Percentiles rank a stretch among this genome's conserved stretches.
These are phyloP conservation scores for Patellifolia procumbens DNA, from an alignment of 179 eudicot genomes.

Conservation along the genomic window DNA sequence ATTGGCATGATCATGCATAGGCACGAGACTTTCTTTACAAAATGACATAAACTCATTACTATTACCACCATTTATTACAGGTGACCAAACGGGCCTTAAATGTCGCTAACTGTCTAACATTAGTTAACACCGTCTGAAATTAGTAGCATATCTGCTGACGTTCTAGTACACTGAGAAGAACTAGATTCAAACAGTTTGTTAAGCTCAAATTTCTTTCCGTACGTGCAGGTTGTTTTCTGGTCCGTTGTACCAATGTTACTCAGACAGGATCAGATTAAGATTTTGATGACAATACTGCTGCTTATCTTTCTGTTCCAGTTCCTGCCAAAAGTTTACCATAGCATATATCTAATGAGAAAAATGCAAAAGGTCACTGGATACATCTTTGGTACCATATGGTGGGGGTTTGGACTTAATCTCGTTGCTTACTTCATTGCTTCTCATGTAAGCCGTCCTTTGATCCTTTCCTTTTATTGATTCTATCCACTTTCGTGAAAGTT, in stretches of 20 bases:
- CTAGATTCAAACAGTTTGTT: background rate
- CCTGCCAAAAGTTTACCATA: slow-evolving; percentile 85
- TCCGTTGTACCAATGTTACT: slow-evolving; percentile 68
- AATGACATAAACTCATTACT: too few species aligned
- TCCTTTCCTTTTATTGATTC: background rate
- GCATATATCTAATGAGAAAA: slow-evolving; percentile 73
- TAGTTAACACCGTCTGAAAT: background rate
- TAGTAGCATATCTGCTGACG: background rate
- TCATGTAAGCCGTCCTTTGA: slow-evolving; percentile 55
- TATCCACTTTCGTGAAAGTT: background rate
- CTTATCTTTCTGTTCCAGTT: slow-evolving; percentile 78
- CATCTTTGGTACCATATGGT: slow-evolving; percentile 92
- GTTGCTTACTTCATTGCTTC: slow-evolving; percentile 96
- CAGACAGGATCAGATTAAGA: slow-evolving; percentile 62
- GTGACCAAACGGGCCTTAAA: too few species aligned
- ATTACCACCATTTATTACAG: too few species aligned
- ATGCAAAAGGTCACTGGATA: slow-evolving; percentile 99
- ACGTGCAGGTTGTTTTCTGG: slow-evolving; percentile 75
- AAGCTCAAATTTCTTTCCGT: background rate
- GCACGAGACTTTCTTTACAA: too few species aligned
- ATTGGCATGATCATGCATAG: too few species aligned
- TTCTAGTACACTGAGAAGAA: background rate
- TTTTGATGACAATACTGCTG: slow-evolving; percentile 70
- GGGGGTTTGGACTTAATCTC: slow-evolving; percentile 96
- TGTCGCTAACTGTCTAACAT: too few species aligned